Base-by-base conservation (phyloP, 345 rosid genomes). In the Rhodamnia rubescens region DNA sequence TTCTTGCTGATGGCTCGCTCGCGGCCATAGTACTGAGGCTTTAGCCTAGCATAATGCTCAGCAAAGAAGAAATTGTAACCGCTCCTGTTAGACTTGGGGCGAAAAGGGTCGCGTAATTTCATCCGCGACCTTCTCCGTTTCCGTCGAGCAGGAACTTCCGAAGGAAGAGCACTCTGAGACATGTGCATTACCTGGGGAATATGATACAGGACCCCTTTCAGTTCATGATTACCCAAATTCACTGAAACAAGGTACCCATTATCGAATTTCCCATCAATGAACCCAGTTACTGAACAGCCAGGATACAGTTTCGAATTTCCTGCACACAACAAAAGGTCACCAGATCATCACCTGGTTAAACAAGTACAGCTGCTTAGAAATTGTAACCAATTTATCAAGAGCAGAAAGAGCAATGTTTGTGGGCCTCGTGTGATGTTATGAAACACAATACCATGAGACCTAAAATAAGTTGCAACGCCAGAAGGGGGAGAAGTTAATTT, bases 221-320 rank as follows among this genome's bases (percentile, higher is more conserved):
- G 90, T 87, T 92, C 89, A 52, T 90, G 85, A 83, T 93, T 56
- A 51, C 95, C 96, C 87, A 92, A 21, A 85, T 87, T 88, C 84
- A 94, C 89, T 5, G 92, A 94, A 78, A 95, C 89, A 80, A 96
- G 88, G 88, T 94, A 95, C 52, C 96, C 98, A 64, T 74, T 89
- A 54, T 96, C 99, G 53, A 96, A 95, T 88, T 96, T 96, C 69
- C 93, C 98, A 84, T 96, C 99, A 84, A 96, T 95, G 51, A 74
- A 82, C 89, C 99, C 99, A 1, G 82, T 82, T 86, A 94, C 93
- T 22, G 90, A 87, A 90, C 86, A 85, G 59, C 99, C 98, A 87
- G 85, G 84, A 82, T 85, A 87, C 93, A 91, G 86, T 56, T 91
- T 89, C 11, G 83, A 59, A 85, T 83, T 84, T 85, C 89, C 95